Conservation (phyloP, 306 rosid species). For the Acacia melanoxylon region DNA sequence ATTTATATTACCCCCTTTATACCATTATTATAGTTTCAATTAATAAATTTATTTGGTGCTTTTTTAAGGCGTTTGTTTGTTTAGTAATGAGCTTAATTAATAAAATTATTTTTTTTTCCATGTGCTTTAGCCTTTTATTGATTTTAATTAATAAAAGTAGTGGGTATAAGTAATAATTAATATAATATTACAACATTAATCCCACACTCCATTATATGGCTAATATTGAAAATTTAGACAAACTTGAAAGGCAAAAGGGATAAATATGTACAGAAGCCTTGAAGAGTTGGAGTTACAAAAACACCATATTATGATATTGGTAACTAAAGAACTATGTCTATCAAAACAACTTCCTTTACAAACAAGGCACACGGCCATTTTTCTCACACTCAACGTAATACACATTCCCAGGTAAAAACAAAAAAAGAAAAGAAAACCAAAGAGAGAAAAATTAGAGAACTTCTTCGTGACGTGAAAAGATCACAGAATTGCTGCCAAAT, state of each 20-base stretch:
- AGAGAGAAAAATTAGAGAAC: slow-evolving; percentile 3
- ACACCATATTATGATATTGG: background rate
- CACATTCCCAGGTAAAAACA: slow-evolving; percentile 2
- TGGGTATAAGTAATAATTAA: too few species aligned
- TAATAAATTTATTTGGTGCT: too few species aligned
- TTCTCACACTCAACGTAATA: slow-evolving; percentile 10
- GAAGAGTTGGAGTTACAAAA: background rate
- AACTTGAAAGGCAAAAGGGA: background rate
- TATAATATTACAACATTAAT: too few species aligned
- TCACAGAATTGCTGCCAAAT: slow-evolving; percentile 30
- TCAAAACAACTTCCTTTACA: slow-evolving; percentile 33
- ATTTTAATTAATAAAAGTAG: too few species aligned
- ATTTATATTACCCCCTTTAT: background rate
- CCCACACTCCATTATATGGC: too few species aligned
- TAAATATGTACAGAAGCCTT: background rate
- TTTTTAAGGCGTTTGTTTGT: too few species aligned
- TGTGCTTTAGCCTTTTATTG: too few species aligned
- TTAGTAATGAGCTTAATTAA: too few species aligned
- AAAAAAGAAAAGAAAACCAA: background rate
- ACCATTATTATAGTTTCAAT: too few species aligned
- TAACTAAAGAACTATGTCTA: slow-evolving; percentile 9
- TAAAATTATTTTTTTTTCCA: too few species aligned
- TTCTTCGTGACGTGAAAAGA: slow-evolving; percentile 35
- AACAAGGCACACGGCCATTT: slow-evolving; percentile 19
- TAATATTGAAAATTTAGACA: too few species aligned